These are phyloP conservation scores for Stygiomarasmius scandens DNA, from an alignment of 1,284 basidiomycete species.

Conservation along the genomic window DNA sequence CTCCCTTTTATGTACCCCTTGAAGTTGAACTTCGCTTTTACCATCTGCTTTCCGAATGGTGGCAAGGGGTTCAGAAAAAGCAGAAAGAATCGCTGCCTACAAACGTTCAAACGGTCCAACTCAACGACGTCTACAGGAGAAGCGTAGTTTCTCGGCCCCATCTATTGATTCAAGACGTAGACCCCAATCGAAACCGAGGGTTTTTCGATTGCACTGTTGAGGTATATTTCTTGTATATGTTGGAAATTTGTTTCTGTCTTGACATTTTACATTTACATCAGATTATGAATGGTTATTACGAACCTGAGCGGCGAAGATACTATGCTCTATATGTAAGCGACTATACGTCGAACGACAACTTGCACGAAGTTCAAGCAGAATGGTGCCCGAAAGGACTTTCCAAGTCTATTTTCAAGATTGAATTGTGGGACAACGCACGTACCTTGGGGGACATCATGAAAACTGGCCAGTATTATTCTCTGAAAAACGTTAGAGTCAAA, in stretches of 20 bases:
- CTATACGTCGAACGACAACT: constrained; percentile 51
- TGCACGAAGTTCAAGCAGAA: constrained; percentile 33
- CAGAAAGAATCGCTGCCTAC: constrained; percentile 20
- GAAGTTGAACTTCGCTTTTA: constrained; percentile 36
- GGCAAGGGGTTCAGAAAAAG: constrained; percentile 40
- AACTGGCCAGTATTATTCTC: constrained; percentile 52
- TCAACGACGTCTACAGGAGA: neutral
- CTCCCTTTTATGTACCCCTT: constrained; percentile 36
- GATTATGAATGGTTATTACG: constrained; percentile 47
- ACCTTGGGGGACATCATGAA: constrained; percentile 45
- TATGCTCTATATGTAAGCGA: constrained; percentile 69
- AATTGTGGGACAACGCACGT: constrained; percentile 57
- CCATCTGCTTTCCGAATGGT: constrained; percentile 53
- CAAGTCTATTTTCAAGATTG: constrained; percentile 51
- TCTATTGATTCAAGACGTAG: constrained; percentile 52
- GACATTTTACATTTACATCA: constrained; percentile 26
- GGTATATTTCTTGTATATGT: constrained; percentile 41
- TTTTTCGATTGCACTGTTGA: constrained; percentile 73
- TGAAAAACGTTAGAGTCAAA: constrained; percentile 58
- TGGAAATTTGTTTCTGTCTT: neutral
- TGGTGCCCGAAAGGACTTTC: constrained; percentile 51
- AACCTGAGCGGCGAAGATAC: constrained; percentile 34
- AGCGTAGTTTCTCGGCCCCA: constrained; percentile 37
- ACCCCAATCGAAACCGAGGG: constrained; percentile 46
- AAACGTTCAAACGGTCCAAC: constrained; percentile 10